phyloP scores from a whole-genome alignment of 2,329 filamentous ascomycete genomes.

The Neonectria coccinea region DNA sequence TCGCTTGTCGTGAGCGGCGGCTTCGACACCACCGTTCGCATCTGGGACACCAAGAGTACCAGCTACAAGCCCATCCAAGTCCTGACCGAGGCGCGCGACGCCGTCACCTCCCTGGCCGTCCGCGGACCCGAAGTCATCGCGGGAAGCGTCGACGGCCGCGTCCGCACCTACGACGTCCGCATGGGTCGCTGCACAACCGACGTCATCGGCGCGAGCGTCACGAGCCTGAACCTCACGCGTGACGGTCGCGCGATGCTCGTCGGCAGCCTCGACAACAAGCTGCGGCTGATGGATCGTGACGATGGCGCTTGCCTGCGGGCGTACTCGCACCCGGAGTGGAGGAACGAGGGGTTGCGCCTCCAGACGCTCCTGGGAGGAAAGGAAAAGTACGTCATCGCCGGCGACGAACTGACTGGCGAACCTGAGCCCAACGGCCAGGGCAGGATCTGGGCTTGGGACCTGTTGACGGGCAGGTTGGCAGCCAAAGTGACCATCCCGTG shows the following conservation, averaged over 20 bases:
- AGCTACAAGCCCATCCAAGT: conserved; percentile 76
- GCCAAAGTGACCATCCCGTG: conserved; percentile 71
- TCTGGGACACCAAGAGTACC: conserved; percentile 76
- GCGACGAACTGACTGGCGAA: conserved; percentile 72
- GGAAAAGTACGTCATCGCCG: conserved; percentile 83
- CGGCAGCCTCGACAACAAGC: conserved; percentile 78
- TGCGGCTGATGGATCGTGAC: conserved; percentile 84
- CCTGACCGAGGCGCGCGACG: conserved; percentile 78
- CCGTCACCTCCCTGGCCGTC: conserved; percentile 65
- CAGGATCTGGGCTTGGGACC: conserved; percentile 83
- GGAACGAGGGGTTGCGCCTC: conserved; percentile 79
- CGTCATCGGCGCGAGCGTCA: conserved; percentile 78
- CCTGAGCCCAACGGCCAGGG: conserved; percentile 60
- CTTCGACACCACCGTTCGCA: too few relatives aligned
- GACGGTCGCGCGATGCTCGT: conserved; percentile 82
- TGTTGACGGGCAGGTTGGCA: conserved; percentile 77
- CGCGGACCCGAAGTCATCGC: conserved; percentile 71
- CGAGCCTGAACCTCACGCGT: conserved; percentile 76
- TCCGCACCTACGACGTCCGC: conserved; percentile 85
- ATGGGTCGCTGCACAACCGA: conserved; percentile 79
- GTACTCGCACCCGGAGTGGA: conserved; percentile 69
- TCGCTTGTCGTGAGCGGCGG: too few relatives aligned
- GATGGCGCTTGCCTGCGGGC: conserved; percentile 79
- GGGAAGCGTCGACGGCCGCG: conserved; percentile 86
- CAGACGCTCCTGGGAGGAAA: conserved; percentile 79